Conservation (phyloP, 371 early-diverging fungal species). For the Mortierella sp. region DNA sequence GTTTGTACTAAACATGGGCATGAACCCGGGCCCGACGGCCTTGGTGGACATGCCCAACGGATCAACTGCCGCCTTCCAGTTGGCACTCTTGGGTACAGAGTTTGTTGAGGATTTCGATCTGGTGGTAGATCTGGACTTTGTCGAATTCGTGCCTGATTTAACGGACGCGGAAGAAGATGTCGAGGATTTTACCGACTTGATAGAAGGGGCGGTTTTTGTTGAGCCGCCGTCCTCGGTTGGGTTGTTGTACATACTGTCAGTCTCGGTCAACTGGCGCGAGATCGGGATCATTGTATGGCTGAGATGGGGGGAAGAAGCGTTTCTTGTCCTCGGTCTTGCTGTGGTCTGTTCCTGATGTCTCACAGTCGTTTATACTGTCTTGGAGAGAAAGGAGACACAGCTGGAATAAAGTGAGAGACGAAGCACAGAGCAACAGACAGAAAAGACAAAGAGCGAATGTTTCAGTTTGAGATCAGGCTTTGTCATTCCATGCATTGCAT, state of each 20-base stretch:
- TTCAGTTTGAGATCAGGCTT: no score
- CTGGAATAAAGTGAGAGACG: no score
- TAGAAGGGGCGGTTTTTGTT: constrained; percentile 7
- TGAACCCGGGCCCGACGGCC: constrained; percentile 19
- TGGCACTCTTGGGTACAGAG: constrained; percentile 16
- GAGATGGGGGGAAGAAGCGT: neutral
- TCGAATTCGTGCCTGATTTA: constrained; percentile 13
- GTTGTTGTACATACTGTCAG: constrained; percentile 26
- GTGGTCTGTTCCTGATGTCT: no score
- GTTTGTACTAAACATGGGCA: constrained; percentile 31
- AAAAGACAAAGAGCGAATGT: no score
- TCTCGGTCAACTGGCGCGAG: constrained; percentile 18
- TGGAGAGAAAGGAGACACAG: no score
- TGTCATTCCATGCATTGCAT: no score
- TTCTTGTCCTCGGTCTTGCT: no score
- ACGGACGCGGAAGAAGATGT: constrained; percentile 17
- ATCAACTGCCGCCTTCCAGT: constrained; percentile 26
- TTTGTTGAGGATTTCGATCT: constrained; percentile 20
- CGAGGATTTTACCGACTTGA: constrained; percentile 16
- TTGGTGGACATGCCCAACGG: constrained; percentile 41
- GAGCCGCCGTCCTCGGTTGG: constrained; percentile 25
- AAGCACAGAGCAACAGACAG: no score
- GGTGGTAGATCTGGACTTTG: constrained; percentile 23
- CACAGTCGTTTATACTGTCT: no score
- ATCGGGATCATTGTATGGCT: constrained; percentile 14